Evolutionary conservation across 2,329 filamentous ascomycete species (phyloP), one percentile per base, ranked within the genome.

Genomic region (Fusarium sp.): DNA sequence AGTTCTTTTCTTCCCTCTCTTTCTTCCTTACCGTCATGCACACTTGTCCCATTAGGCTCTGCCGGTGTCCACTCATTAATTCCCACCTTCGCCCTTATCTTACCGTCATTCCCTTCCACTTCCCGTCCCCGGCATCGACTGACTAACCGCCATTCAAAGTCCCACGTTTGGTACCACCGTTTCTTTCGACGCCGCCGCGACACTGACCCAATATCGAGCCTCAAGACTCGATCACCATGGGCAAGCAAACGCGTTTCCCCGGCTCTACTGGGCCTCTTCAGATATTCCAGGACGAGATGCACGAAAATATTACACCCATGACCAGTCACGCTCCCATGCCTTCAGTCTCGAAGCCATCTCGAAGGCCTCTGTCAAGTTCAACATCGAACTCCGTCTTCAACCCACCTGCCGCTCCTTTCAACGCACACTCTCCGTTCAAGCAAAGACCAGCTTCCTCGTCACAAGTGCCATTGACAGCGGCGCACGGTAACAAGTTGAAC

Each of bases 351-450:
- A 86, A 82, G 63, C 81, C 82, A 25, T 76, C 80, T 33, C 82
- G 84, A 53, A 82, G 83, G 46, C 82, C 84, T 27, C 78, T 87
- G 13, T 79, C 81, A 70, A 81, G 74, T 67, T 79, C 84, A 71
- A 86, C 85, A 79, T 82, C 84, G 65, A 92, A 92, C 78, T 84
- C 90, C 71, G 81, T 90, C 56, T 84, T 95, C 72, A 88, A 91
- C 71, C 90, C 91, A 23, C 83, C 87, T 66, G 78, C 82, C 70
- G 77, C 83, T 62, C 78, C 83, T 62, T 77, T 82, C 72, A 80
- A 84, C 74, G 85, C 82, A 74, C 85, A 84, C 59, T 96, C 92
- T 55, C 93, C 92, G 13, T 86, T 85, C 73, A 96, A 96, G 80
- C 79, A 84, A 71, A 80, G 81, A 41, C 85, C 83, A 57, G 85